These are phyloP conservation scores for Nematodospora valgi DNA, from an alignment of 805 yeast species.

Conservation along the genomic window DNA sequence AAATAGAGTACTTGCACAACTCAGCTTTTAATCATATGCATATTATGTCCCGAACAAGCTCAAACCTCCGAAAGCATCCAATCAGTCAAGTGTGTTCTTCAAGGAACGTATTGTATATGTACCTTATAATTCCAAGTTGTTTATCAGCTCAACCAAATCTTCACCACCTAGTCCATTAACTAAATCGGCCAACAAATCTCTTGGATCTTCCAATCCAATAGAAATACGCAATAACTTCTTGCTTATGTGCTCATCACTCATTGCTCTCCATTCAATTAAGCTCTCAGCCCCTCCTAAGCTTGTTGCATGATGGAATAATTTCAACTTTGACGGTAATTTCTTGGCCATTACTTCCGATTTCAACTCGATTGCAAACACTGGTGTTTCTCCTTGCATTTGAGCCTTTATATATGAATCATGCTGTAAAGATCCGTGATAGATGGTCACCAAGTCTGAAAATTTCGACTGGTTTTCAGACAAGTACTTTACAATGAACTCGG, in stretches of 20 bases:
- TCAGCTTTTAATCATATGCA: too few species aligned
- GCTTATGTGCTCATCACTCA: slow-evolving; percentile 53
- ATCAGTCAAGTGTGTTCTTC: too few species aligned
- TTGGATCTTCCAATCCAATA: slow-evolving; percentile 72
- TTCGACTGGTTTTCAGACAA: slow-evolving; percentile 47
- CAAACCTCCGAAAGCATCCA: too few species aligned
- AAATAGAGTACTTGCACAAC: too few species aligned
- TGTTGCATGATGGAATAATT: slow-evolving; percentile 84
- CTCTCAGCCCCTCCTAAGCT: slow-evolving; percentile 93
- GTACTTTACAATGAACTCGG: slow-evolving; percentile 56
- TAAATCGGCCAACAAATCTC: slow-evolving; percentile 75
- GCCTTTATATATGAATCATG: slow-evolving; percentile 59
- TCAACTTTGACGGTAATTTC: slow-evolving; percentile 58
- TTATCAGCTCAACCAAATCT: slow-evolving; percentile 5
- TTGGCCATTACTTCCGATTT: slow-evolving; percentile 52
- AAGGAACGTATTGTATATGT: too few species aligned
- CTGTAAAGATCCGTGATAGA: slow-evolving; percentile 78
- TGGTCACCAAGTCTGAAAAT: slow-evolving; percentile 45
- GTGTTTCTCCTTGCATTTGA: slow-evolving; percentile 64
- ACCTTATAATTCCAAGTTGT: slow-evolving; percentile 1
- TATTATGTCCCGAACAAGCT: too few species aligned
- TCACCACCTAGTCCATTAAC: slow-evolving; percentile 31
- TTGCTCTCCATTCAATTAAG: slow-evolving; percentile 84
- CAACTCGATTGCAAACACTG: slow-evolving; percentile 70
- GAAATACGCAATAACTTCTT: slow-evolving; percentile 68